Base-by-base conservation (phyloP, 2,329 filamentous ascomycete species). In the Ceratocystis harringtonii region DNA sequence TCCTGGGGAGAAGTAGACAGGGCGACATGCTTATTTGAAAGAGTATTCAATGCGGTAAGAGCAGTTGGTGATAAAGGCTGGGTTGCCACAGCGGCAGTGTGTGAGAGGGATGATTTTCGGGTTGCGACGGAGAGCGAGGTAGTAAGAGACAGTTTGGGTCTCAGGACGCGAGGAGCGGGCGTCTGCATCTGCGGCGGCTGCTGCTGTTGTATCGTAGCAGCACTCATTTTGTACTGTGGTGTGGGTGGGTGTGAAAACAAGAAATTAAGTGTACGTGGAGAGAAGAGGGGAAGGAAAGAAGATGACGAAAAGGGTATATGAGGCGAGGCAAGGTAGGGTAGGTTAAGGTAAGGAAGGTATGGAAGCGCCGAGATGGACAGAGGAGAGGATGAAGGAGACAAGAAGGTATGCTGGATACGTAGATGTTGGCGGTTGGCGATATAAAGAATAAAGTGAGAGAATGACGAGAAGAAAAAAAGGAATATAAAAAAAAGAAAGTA, bases 31-130 rank as follows among this genome's bases (percentile, higher is more conserved):
- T 84, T 83, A 64, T 86, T 84, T 68, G 83, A 84, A 48, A 86
- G 78, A 1, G 84, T 86, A 73, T 86, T 86, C 75, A 85, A 85
- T 25, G 82, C 77, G 1, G 84, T 86, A 2, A 83, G 82, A 25
- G 82, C 77, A 1, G 84, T 86, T 2, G 83, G 82, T 41, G 84
- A 84, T 66, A 77, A 80, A 36, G 81, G 80, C 69, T 85, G 79
- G 48, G 81, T 41, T 4, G 36, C 73, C 63, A 77, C 76, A 25
- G 77, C 73, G 55, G 80, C 71, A 4, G 75, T 76, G 68, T 77
- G 78, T 32, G 77, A 75, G n/a, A 62, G 55, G 30, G 57, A 62
- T 48, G 61, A 62, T 19, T 62, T 57, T 22, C 25, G 61, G 30
- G 19, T 32, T 45, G 61, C 50, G 5, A 62, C 74, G 45, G 74